Evolutionary conservation across 805 yeast species (phyloP).

Genomic region (Wickerhamomyces bovis): DNA sequence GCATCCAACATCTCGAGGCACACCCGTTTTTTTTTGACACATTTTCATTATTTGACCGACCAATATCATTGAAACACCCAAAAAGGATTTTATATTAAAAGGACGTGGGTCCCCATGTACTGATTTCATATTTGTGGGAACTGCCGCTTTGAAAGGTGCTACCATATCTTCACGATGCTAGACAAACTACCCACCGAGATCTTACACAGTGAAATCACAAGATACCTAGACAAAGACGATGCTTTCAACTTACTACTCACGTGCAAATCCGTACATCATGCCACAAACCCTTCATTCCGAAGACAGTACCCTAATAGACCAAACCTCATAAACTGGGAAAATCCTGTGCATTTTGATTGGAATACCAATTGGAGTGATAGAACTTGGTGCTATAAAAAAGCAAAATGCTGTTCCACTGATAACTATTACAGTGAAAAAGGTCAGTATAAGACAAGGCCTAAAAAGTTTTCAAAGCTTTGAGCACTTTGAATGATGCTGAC

Average conservation of each 20-base stretch:
- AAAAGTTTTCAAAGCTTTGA: not conserved
- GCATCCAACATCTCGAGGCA: not conserved
- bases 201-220: not conserved
- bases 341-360: not conserved
- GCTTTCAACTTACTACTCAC: not conserved
- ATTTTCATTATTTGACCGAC: not conserved
- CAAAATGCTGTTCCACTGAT: not conserved
- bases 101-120: not conserved
- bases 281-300: not conserved
- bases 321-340: not conserved
- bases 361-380: not conserved
- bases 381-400: not conserved
- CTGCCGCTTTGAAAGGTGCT: too few species aligned
- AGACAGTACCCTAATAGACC: not conserved
- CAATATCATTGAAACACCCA: not conserved
- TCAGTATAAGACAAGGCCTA: not conserved
- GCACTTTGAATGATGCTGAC: too few species aligned
- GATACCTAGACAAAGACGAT: not conserved
- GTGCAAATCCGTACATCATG: not conserved
- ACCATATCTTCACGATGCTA: not conserved
- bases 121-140: too few species aligned
- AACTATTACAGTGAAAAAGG: not conserved
- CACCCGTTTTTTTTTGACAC: not conserved
- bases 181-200: not conserved
- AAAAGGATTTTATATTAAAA: not conserved